Conservation (phyloP, 331 rosid genomes). For the Malus hybrid region DNA sequence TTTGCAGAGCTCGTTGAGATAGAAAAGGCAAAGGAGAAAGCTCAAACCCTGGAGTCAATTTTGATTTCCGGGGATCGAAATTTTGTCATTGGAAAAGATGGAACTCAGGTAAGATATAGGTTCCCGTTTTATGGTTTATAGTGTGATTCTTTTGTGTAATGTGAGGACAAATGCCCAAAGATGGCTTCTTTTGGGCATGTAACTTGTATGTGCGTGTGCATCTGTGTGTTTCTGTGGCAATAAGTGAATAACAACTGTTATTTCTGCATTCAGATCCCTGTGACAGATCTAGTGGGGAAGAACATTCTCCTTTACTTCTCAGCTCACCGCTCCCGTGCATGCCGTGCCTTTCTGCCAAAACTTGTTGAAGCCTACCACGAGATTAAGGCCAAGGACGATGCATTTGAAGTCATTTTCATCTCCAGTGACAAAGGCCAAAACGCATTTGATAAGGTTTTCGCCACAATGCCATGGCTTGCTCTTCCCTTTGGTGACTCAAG, state of each 20-base stretch:
- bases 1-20: no score
- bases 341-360: conserved; percentile 60
- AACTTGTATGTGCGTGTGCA: not conserved
- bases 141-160: not conserved
- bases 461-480: conserved; percentile 70
- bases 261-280: conserved; percentile 36
- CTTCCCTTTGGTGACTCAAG: conserved; percentile 66
- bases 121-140: not conserved
- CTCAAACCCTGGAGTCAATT: no score
- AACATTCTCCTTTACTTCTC: conserved; percentile 65
- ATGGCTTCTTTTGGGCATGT: not conserved
- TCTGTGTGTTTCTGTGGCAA: not conserved
- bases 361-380: conserved; percentile 45
- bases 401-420: not conserved
- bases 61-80: no score
- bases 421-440: not conserved
- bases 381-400: conserved; percentile 45
- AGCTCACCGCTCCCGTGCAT: conserved; percentile 64
- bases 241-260: not conserved
- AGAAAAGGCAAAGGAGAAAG: no score
- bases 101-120: no score
- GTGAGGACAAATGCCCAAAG: not conserved
- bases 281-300: conserved; percentile 57
- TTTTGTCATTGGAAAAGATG: no score
- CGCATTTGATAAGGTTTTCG: conserved; percentile 15